Evolutionary conservation across 2,329 filamentous ascomycete species (phyloP).

Genomic region (Cladosporium sp.): DNA sequence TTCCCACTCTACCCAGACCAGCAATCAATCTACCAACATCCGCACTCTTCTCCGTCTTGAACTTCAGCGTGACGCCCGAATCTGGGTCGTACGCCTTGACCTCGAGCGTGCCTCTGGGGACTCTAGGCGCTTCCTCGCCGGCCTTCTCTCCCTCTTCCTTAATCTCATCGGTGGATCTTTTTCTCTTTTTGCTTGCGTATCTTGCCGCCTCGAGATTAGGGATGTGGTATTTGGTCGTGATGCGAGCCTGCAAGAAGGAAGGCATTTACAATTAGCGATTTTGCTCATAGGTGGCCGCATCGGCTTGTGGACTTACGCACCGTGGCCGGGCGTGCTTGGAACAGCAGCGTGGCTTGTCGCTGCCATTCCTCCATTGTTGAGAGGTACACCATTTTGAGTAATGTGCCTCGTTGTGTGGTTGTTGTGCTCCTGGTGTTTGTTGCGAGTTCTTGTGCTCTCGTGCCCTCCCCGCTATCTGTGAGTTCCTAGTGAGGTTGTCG

Average conservation of each 20-base stretch:
- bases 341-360: slow-evolving; percentile 75
- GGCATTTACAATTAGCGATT: neutral
- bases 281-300: neutral
- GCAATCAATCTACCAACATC: slow-evolving; percentile 81
- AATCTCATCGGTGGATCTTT: slow-evolving; percentile 20
- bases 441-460: too few relatives aligned
- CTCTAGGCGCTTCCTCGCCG: slow-evolving; percentile 34
- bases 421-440: neutral
- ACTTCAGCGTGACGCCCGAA: slow-evolving; percentile 80
- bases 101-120: slow-evolving; percentile 65
- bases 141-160: slow-evolving; percentile 28
- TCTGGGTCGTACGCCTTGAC: slow-evolving; percentile 86
- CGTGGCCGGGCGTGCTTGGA: slow-evolving; percentile 79
- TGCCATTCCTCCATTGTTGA: slow-evolving; percentile 86
- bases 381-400: slow-evolving; percentile 67
- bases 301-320: slow-evolving; percentile 48
- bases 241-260: slow-evolving; percentile 60
- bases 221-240: slow-evolving; percentile 89
- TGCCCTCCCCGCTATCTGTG: too few relatives aligned
- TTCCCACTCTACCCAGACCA: slow-evolving; percentile 69
- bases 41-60: slow-evolving; percentile 82
- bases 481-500: too few relatives aligned
- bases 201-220: slow-evolving; percentile 29
- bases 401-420: neutral
- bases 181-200: slow-evolving; percentile 27